Conservation (phyloP, 257 asterid species). For the Mentha longifolia region DNA sequence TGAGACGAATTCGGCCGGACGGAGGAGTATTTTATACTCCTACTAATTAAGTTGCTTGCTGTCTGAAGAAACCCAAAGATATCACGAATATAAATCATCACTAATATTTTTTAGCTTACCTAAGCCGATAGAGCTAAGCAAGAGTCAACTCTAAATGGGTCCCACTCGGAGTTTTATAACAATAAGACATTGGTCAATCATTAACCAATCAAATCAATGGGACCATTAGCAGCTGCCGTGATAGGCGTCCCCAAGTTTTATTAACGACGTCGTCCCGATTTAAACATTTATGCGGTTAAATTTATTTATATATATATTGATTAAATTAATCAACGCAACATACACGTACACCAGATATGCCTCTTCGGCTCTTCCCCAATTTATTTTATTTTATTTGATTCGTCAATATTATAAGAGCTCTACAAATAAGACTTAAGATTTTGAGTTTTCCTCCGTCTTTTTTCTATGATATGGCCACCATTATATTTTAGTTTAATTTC, state of each 20-base stretch:
- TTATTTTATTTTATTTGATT: conserved; percentile 13
- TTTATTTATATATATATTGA: background rate
- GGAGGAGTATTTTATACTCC: too few species aligned
- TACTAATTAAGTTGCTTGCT: conserved; percentile 31
- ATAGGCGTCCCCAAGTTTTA: conserved; percentile 39
- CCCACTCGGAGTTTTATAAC: conserved; percentile 36
- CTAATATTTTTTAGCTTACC: conserved; percentile 42
- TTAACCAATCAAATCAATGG: conserved; percentile 52
- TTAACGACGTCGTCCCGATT: conserved; percentile 33
- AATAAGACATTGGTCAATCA: conserved; percentile 62
- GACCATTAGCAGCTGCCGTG: conserved; percentile 51
- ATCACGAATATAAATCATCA: conserved; percentile 19
- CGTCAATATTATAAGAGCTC: conserved; percentile 18
- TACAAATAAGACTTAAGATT: conserved; percentile 37
- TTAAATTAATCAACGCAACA: conserved; percentile 34
- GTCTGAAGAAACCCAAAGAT: conserved; percentile 30
- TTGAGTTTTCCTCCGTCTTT: conserved; percentile 20
- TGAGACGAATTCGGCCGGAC: too few species aligned
- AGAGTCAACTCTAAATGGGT: conserved; percentile 59
- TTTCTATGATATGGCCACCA: conserved; percentile 4
- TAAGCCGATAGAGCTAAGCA: conserved; percentile 45
- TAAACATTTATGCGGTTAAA: background rate
- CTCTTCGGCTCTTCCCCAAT: conserved; percentile 18
- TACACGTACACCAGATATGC: conserved; percentile 45
- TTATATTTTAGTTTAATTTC: conserved; percentile 7